A percentile compares a stretch with the other conserved stretches of the same genome.
Conservation (phyloP, 2,329 filamentous ascomycete genomes). For the Aspergillus sp. region DNA sequence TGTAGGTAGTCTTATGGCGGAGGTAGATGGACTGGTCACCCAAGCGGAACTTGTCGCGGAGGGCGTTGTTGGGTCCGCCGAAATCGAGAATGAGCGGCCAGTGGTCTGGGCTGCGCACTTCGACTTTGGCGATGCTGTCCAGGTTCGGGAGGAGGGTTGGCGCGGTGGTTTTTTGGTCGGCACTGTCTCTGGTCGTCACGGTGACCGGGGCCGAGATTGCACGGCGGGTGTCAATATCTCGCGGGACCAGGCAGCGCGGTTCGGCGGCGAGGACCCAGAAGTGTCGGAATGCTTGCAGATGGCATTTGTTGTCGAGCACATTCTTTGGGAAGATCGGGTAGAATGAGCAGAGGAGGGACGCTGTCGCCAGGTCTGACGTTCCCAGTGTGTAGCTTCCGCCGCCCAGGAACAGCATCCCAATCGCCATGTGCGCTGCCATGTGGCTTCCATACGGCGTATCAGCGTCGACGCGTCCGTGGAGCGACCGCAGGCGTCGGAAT, state of each 20-base stretch:
- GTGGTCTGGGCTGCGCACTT: constrained; percentile 48
- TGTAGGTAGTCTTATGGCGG: constrained; percentile 58
- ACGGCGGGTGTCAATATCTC: constrained; percentile 75
- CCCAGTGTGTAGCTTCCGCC: constrained; percentile 89
- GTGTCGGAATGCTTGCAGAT: constrained; percentile 91
- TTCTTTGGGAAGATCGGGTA: constrained; percentile 86
- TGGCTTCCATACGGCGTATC: constrained; percentile 90
- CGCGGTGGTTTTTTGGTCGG: constrained; percentile 32
- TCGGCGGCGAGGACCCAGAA: constrained; percentile 95
- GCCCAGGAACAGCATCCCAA: constrained; percentile 82
- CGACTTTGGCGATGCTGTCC: constrained; percentile 28
- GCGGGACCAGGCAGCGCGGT: constrained; percentile 74
- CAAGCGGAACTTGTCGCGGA: constrained; percentile 53
- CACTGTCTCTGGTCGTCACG: constrained; percentile 47
- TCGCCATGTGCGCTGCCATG: constrained; percentile 81
- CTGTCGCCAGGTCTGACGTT: constrained; percentile 77
- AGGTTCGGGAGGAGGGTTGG: constrained; percentile 49
- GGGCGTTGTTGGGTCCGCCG: constrained; percentile 47
- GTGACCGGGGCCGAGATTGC: constrained; percentile 65
- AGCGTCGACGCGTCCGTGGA: constrained; percentile 76
- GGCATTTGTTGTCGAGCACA: constrained; percentile 87
- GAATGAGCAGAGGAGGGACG: constrained; percentile 77
- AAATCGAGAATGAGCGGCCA: constrained; percentile 80
- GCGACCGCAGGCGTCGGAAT: constrained; percentile 71
- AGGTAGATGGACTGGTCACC: constrained; percentile 66